Conservation (phyloP, 148 eudicot genomes). For the Talinum fruticosum region DNA sequence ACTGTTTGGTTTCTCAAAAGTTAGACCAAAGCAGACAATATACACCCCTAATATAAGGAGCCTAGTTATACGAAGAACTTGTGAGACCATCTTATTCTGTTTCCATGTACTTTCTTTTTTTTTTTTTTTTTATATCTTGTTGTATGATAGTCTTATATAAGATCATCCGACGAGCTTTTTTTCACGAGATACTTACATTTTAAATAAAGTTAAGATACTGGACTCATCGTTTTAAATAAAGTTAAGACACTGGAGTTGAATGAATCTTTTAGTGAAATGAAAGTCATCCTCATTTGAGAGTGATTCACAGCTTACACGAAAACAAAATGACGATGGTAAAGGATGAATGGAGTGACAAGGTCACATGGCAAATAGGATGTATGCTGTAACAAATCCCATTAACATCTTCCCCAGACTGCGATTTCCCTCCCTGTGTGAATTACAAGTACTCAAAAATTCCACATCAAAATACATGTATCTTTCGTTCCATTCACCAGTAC, state of each 20-base stretch:
- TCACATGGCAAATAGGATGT: background rate
- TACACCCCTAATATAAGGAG: too few species aligned
- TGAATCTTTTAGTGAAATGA: background rate
- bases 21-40: too few species aligned
- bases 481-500: background rate
- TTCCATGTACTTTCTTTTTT: too few species aligned
- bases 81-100: too few species aligned
- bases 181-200: background rate
- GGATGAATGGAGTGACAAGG: background rate
- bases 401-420: background rate
- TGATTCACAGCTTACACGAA: background rate
- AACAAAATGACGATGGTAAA: background rate
- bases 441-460: too few species aligned
- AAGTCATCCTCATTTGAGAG: background rate
- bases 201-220: background rate
- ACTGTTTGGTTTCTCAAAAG: too few species aligned
- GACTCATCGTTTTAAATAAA: too few species aligned
- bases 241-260: background rate
- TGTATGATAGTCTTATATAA: too few species aligned
- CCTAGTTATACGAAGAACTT: too few species aligned
- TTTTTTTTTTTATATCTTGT: too few species aligned
- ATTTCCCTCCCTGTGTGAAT: background rate
- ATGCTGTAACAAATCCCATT: background rate
- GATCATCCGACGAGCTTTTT: too few species aligned
- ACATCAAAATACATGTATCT: background rate